Percentiles rank a stretch among this genome's conserved stretches.
phyloP scores from a whole-genome alignment of 805 yeast species.

The Nakazawaea anatomiae region DNA sequence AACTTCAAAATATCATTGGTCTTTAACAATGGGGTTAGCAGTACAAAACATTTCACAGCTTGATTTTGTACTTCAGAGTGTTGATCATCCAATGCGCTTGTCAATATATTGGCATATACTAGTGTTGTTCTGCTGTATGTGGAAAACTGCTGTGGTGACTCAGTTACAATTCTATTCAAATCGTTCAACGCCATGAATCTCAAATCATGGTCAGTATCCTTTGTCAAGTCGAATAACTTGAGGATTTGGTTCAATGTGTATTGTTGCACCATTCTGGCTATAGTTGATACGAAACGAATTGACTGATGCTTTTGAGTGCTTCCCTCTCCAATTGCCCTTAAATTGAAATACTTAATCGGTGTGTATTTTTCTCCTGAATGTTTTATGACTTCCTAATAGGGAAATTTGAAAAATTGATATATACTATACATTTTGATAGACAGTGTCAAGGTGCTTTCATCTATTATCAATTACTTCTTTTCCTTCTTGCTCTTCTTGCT shows the following conservation, averaged over 20 bases:
- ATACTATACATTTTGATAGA: too few species aligned
- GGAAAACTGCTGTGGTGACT: constrained; percentile 20
- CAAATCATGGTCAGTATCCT: constrained; percentile 73
- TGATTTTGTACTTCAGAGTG: constrained; percentile 71
- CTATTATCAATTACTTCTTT: constrained; percentile 6
- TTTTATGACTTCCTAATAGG: too few species aligned
- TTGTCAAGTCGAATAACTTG: constrained; percentile 36
- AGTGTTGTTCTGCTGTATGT: neutral
- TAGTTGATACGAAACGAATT: neutral
- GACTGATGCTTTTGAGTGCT: too few species aligned
- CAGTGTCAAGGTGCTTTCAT: too few species aligned
- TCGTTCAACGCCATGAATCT: constrained; percentile 85
- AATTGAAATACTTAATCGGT: too few species aligned
- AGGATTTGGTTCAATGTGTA: constrained; percentile 13
- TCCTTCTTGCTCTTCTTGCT: constrained; percentile 10
- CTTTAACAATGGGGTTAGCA: constrained; percentile 31
- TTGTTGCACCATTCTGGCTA: neutral
- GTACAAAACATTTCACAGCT: constrained; percentile 49
- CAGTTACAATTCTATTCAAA: constrained; percentile 35
- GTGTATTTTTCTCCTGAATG: too few species aligned
- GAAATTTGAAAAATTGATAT: too few species aligned
- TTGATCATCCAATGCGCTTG: constrained; percentile 41
- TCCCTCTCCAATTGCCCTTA: too few species aligned
- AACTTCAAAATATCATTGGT: constrained; percentile 26
- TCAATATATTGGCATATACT: constrained; percentile 7